phyloP scores from a whole-genome alignment of 164 flowering plant species.

The Kingdonia uniflora region DNA sequence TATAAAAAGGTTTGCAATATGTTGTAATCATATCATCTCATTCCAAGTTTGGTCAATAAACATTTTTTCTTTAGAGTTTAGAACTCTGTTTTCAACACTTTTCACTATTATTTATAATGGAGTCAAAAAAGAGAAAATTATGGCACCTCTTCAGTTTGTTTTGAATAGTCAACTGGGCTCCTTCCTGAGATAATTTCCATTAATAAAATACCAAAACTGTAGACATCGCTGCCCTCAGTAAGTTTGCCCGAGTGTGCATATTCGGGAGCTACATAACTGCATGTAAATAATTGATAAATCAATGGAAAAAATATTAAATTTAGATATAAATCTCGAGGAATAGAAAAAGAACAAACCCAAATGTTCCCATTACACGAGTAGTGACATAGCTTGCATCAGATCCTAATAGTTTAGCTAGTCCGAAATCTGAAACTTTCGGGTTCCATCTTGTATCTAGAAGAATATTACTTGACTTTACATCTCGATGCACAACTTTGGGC shows the following conservation, averaged over 20 bases:
- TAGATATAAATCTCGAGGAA: not conserved
- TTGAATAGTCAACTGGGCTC: conserved; percentile 69
- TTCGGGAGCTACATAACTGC: conserved; percentile 84
- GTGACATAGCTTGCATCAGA: conserved; percentile 6
- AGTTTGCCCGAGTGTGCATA: conserved; percentile 93
- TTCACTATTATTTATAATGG: not conserved
- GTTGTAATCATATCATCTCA: too few relatives aligned
- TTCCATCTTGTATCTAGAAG: conserved; percentile 6
- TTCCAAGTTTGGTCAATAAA: too few relatives aligned
- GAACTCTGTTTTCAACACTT: too few relatives aligned
- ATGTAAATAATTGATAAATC: conserved; percentile 6
- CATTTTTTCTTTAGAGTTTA: too few relatives aligned
- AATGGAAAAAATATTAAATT: not conserved
- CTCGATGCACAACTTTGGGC: conserved; percentile 10
- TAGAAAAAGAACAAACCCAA: conserved; percentile 2
- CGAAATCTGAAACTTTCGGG: conserved; percentile 8
- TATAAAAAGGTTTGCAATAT: too few relatives aligned
- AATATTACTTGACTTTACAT: conserved; percentile 8
- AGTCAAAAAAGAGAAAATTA: not conserved
- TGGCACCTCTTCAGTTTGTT: conserved; percentile 71
- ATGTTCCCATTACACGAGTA: conserved; percentile 9
- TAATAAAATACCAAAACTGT: conserved; percentile 77
- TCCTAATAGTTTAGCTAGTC: conserved; percentile 7
- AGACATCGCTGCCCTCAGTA: conserved; percentile 73
- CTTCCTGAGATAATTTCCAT: conserved; percentile 87